Percentiles rank a stretch among this genome's conserved stretches.
Conservation (phyloP, 805 yeast species). For the Tetrapisispora phaffii region DNA sequence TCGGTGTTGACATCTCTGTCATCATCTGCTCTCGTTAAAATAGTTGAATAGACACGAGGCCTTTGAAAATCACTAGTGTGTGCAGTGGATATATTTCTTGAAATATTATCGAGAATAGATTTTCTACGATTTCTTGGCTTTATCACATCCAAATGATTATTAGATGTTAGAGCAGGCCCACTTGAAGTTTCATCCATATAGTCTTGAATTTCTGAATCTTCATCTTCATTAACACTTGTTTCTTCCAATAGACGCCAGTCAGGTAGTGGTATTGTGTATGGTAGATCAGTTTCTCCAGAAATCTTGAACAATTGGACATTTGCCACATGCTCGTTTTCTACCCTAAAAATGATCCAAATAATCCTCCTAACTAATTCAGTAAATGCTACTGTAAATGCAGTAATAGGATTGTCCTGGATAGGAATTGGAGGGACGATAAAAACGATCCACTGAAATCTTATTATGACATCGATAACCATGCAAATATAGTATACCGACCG, state of each 20-base stretch:
- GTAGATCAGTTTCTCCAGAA: constrained; percentile 76
- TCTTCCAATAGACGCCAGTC: not conserved
- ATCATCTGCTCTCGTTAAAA: not conserved
- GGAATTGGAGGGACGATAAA: constrained; percentile 69
- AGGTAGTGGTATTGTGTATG: constrained; percentile 35
- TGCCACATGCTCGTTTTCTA: constrained; percentile 93
- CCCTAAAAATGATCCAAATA: constrained; percentile 83
- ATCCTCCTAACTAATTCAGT: constrained; percentile 78
- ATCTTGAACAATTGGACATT: constrained; percentile 81
- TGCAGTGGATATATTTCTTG: constrained; percentile 54
- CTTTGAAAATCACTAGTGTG: constrained; percentile 83
- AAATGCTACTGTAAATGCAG: constrained; percentile 73
- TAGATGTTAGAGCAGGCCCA: not conserved
- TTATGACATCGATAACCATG: constrained; percentile 57
- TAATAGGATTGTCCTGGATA: constrained; percentile 76
- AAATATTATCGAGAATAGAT: constrained; percentile 16
- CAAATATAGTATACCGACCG: constrained; percentile 58
- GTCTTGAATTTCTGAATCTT: not conserved
- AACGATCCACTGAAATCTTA: constrained; percentile 87
- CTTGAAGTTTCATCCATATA: not conserved
- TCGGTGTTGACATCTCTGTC: not conserved
- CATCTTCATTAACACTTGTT: not conserved
- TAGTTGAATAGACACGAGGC: constrained; percentile 23
- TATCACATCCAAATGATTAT: not conserved
- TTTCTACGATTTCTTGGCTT: constrained; percentile 6